phyloP scores from a whole-genome alignment of 352 stramenopile species.

The Globisporangium uncinulatum region DNA sequence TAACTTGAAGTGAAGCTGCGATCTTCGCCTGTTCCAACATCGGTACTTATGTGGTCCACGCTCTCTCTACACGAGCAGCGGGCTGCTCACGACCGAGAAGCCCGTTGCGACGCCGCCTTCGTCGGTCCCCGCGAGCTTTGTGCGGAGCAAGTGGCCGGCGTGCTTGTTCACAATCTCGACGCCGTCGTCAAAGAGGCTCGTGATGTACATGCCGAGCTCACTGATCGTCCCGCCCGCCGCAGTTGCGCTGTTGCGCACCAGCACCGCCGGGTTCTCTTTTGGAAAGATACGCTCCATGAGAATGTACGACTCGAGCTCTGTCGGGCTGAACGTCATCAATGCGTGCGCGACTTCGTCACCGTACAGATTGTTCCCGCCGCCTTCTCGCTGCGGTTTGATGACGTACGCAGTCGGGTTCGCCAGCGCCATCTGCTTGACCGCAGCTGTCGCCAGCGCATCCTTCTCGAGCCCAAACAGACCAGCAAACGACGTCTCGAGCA shows the following conservation, averaged over 20 bases:
- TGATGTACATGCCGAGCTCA: conserved; percentile 95
- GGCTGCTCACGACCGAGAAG: conserved; percentile 92
- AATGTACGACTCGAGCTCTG: conserved; percentile 89
- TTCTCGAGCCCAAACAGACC: conserved; percentile 93
- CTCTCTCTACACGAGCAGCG: conserved; percentile 65
- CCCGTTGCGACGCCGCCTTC: conserved; percentile 95
- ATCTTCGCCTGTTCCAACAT: too few species aligned
- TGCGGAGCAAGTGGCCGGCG: conserved; percentile 93
- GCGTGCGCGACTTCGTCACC: conserved; percentile 87
- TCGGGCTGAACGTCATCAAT: conserved; percentile 65
- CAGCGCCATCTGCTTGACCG: conserved; percentile 71
- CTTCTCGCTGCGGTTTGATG: conserved; percentile 97
- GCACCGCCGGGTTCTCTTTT: conserved; percentile 66
- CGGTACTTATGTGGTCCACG: neutral
- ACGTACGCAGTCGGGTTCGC: conserved; percentile 84
- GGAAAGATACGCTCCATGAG: conserved; percentile 97
- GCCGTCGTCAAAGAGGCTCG: conserved; percentile 71
- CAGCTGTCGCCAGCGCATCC: conserved; percentile 48
- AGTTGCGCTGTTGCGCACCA: conserved; percentile 73
- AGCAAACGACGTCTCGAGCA: conserved; percentile 91
- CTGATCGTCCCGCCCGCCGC: conserved; percentile 85
- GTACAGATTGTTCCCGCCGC: conserved; percentile 98
- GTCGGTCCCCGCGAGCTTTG: conserved; percentile 93
- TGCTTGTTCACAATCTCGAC: conserved; percentile 91
- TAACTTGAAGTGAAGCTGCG: neutral